Base-by-base conservation (phyloP, 805 yeast genomes). In the Cyberlindnera amylophila region DNA sequence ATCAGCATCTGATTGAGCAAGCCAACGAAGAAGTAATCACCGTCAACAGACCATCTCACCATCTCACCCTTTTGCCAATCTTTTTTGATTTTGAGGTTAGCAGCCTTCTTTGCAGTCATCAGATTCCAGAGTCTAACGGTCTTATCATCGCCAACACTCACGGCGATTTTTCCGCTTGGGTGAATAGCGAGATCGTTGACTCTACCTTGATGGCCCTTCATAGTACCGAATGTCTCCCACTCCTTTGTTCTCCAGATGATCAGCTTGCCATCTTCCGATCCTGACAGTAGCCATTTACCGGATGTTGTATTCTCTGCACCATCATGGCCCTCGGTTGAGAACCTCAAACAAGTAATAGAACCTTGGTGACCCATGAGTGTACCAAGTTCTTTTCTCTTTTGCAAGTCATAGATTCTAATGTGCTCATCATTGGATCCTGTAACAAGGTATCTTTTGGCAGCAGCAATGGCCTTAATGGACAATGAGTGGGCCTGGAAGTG, bases 341-440 rank as follows among this genome's bases (percentile, higher is more conserved):
- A 93, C 46, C 72, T 75, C 46, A 93, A 67, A 16, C 81, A 71
- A 0, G 96, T 86, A 39, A 93, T 79, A 4, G 95, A 81, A 2
- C 99, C 99, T 51, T 82, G 81, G 58, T 93, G 99, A 38, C 87
- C 85, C 57, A 91, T 67, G 42, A 93, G 66, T 2, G 95, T 87
- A 10, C 99, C 99, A 45, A 93, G 71, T 63, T 93, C 99, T 55
- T 88, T 88, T 58, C 99, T 77, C 59, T 86, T 88, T 57, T 89
- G 96, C 48, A 93, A 69, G 66, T 93, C 99, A 61, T 93, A 93
- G 14, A 93, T 86, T 54, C 95, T 80, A 45, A 93, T 89, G 60
- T 87, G 96, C 62, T 93, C 98, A 61, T 93, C 99, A 60, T 91
- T 91, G 4, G 95, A 82, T 4, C 98, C 99, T 3, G 96, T 85